Evolutionary conservation across 352 stramenopile genomes (phyloP).

Genomic region (Globisporangium acanthophoron): DNA sequence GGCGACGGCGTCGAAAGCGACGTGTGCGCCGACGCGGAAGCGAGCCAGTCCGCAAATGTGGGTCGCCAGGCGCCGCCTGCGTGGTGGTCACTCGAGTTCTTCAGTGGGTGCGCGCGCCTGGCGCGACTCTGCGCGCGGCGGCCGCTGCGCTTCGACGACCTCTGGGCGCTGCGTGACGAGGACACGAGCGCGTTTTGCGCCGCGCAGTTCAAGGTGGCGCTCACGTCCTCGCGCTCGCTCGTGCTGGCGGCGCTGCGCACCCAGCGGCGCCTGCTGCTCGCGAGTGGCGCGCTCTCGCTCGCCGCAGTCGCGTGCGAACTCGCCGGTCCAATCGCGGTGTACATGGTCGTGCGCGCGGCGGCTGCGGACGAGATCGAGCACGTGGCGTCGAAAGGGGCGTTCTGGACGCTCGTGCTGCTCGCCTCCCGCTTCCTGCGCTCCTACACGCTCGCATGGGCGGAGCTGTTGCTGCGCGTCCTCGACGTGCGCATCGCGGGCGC

Average conservation of each 20-base stretch:
- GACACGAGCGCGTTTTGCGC: slow-evolving; percentile 19
- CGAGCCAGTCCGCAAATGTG: not conserved
- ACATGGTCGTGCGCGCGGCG: slow-evolving; percentile 18
- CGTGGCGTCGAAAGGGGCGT: slow-evolving; percentile 20
- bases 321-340: slow-evolving; percentile 23
- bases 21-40: not conserved
- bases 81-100: slow-evolving; percentile 27
- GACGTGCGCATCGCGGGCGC: slow-evolving; percentile 14
- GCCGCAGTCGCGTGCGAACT: slow-evolving; percentile 24
- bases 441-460: slow-evolving; percentile 23
- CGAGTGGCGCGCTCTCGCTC: slow-evolving; percentile 26
- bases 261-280: slow-evolving; percentile 16
- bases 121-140: slow-evolving; percentile 17
- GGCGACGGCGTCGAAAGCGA: not conserved
- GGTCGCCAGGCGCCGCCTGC: slow-evolving; percentile 1
- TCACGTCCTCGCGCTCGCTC: slow-evolving; percentile 17
- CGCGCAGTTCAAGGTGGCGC: slow-evolving; percentile 14
- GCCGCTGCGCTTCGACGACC: slow-evolving; percentile 21
- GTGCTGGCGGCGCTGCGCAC: slow-evolving; percentile 18
- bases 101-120: slow-evolving; percentile 27
- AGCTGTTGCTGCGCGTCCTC: slow-evolving; percentile 25
- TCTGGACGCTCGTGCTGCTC: slow-evolving; percentile 27
- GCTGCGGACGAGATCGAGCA: slow-evolving; percentile 16
- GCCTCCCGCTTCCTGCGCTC: slow-evolving; percentile 26
- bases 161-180: slow-evolving; percentile 23